Evolutionary conservation across 2,329 filamentous ascomycete species (phyloP).

Genomic region (Arthrinium puccinioides): DNA sequence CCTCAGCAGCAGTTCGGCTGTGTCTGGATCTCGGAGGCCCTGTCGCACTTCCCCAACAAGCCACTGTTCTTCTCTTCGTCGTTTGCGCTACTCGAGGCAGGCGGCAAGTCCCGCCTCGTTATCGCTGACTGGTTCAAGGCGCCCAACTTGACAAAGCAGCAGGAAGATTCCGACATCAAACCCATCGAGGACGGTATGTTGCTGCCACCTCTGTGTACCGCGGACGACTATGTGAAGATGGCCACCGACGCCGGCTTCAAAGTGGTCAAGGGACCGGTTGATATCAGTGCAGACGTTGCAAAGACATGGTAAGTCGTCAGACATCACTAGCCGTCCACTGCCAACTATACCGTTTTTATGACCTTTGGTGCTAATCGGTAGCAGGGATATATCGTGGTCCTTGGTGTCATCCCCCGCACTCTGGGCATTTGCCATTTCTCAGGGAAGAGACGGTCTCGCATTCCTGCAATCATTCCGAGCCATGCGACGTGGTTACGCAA

Average conservation of each 20-base stretch:
- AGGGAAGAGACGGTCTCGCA: constrained; percentile 52
- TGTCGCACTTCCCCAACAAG: constrained; percentile 55
- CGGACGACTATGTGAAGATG: constrained; percentile 42
- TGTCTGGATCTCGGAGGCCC: constrained; percentile 56
- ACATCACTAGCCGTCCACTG: neutral
- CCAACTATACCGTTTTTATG: neutral
- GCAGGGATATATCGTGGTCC: constrained; percentile 56
- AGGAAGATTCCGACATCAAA: constrained; percentile 43
- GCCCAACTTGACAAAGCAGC: constrained; percentile 31
- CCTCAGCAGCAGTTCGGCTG: constrained; percentile 35
- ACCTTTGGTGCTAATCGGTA: constrained; percentile 1
- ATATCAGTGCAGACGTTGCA: constrained; percentile 50
- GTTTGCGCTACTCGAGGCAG: constrained; percentile 35
- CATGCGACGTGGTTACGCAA: constrained; percentile 52
- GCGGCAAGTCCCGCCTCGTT: constrained; percentile 41
- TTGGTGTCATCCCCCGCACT: constrained; percentile 52
- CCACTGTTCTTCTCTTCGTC: constrained; percentile 49
- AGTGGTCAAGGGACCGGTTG: constrained; percentile 38
- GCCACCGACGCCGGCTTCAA: constrained; percentile 41
- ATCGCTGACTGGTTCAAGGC: constrained; percentile 57
- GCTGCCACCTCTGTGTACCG: constrained; percentile 47
- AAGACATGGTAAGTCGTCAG: constrained; percentile 44
- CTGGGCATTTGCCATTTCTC: constrained; percentile 54
- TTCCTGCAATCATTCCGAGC: constrained; percentile 55
- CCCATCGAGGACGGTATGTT: constrained; percentile 58